Evolutionary conservation across 2,329 filamentous ascomycete genomes (phyloP).

Genomic region (Trichoderma asperellum): DNA sequence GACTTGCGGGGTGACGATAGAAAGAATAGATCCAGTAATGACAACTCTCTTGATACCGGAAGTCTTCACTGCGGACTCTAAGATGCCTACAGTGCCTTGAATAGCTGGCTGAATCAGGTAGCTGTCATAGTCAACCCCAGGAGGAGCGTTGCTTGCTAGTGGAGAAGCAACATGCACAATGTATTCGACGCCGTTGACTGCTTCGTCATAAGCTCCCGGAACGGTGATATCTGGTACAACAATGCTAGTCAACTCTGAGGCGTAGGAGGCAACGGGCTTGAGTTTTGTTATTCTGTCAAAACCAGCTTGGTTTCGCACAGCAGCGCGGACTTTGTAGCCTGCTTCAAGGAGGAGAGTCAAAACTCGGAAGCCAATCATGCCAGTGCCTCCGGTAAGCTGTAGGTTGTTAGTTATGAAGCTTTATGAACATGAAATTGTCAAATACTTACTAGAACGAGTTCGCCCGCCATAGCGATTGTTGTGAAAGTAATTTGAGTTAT

Average conservation of each 20-base stretch:
- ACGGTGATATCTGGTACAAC: conserved; percentile 45
- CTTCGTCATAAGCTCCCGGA: conserved; percentile 46
- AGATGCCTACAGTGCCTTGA: conserved; percentile 43
- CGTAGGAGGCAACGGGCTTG: conserved; percentile 9
- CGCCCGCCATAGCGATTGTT: conserved; percentile 15
- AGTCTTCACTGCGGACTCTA: conserved; percentile 43
- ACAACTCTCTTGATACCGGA: conserved; percentile 46
- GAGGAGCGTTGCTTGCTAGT: conserved; percentile 17
- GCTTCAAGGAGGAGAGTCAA: conserved; percentile 35
- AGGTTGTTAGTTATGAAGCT: neutral
- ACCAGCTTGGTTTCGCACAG: conserved; percentile 35
- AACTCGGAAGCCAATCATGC: conserved; percentile 39
- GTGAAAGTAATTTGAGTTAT: neutral
- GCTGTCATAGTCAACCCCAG: conserved; percentile 26
- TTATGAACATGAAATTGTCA: neutral
- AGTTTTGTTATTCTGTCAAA: conserved; percentile 30
- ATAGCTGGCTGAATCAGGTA: conserved; percentile 42
- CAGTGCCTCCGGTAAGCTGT: conserved; percentile 38
- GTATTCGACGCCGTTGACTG: conserved; percentile 42
- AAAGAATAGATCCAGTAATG: conserved; percentile 46
- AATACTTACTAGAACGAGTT: conserved; percentile 20
- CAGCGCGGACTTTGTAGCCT: conserved; percentile 39
- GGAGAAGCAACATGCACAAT: conserved; percentile 43
- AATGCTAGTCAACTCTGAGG: conserved; percentile 34
- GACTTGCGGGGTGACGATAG: conserved; percentile 25